Evolutionary conservation across 2,329 filamentous ascomycete genomes (phyloP).

Genomic region (Cercospora berteroae): DNA sequence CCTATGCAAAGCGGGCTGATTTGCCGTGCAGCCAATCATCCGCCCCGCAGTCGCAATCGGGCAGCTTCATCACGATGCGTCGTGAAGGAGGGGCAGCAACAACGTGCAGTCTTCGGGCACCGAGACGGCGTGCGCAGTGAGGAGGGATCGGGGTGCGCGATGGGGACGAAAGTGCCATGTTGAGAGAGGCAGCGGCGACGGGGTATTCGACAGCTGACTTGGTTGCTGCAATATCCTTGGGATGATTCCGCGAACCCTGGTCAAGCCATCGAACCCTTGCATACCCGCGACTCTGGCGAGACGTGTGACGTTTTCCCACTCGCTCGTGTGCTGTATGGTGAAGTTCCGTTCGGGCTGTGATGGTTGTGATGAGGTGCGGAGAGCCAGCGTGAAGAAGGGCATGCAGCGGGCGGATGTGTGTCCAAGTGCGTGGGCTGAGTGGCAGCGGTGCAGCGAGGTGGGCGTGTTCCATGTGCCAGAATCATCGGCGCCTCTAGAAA

Average conservation of each 20-base stretch:
- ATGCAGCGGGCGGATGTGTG: neutral
- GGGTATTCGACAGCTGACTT: neutral
- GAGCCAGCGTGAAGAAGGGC: neutral
- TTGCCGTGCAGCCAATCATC: constrained; percentile 1
- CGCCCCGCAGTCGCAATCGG: neutral
- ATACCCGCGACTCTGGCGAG: neutral
- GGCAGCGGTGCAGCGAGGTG: neutral
- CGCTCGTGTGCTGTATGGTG: neutral
- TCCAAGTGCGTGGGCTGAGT: neutral
- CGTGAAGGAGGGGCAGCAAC: neutral
- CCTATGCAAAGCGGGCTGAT: constrained; percentile 5
- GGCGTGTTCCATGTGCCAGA: neutral
- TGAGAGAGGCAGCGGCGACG: neutral
- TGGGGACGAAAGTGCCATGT: neutral
- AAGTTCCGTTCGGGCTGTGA: neutral
- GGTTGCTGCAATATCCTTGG: neutral
- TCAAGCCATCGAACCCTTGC: neutral
- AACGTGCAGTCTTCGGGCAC: neutral
- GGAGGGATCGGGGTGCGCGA: neutral
- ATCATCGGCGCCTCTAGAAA: neutral
- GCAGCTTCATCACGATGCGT: neutral
- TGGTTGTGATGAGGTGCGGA: neutral
- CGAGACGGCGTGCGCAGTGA: neutral
- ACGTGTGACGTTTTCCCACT: neutral
- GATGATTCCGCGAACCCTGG: constrained; percentile 3